These are phyloP conservation scores for Boletellus sp. DNA, from an alignment of 768 basidiomycete species.

Conservation along the genomic window DNA sequence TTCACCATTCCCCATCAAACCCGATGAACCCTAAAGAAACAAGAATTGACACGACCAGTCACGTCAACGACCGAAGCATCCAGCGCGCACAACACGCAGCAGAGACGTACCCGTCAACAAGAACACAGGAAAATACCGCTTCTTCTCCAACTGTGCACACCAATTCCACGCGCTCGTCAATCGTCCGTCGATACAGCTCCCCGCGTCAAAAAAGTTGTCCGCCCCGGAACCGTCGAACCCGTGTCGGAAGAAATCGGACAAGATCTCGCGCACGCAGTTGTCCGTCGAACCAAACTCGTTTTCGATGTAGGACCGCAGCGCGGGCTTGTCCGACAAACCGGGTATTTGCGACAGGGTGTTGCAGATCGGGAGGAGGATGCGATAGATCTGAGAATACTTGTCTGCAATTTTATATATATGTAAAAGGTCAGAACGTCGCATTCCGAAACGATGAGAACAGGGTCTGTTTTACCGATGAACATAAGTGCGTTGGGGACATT, in stretches of 20 bases:
- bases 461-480: conserved; percentile 58
- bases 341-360: conserved; percentile 76
- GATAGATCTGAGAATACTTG: conserved; percentile 90
- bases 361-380: conserved; percentile 84
- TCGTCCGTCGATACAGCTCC: conserved; percentile 79
- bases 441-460: neutral
- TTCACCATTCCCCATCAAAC: conserved; percentile 83
- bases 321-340: conserved; percentile 60
- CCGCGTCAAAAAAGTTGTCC: conserved; percentile 87
- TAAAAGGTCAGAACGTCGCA: neutral
- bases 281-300: conserved; percentile 79
- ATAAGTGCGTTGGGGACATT: conserved; percentile 61
- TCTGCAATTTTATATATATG: conserved; percentile 32
- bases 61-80: no score
- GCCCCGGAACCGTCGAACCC: conserved; percentile 91
- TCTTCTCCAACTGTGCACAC: conserved; percentile 84
- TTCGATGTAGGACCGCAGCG: conserved; percentile 71
- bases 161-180: conserved; percentile 92
- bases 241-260: conserved; percentile 83
- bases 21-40: conserved; percentile 63
- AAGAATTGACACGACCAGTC: neutral
- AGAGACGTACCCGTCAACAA: conserved; percentile 59
- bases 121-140: conserved; percentile 78
- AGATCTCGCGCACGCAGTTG: conserved; percentile 62
- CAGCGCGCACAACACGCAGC: neutral